Percentiles rank a stretch among this genome's conserved stretches.
phyloP scores from a whole-genome alignment of 192 early-diverging fungal species.

The Coemansia pectinata region DNA sequence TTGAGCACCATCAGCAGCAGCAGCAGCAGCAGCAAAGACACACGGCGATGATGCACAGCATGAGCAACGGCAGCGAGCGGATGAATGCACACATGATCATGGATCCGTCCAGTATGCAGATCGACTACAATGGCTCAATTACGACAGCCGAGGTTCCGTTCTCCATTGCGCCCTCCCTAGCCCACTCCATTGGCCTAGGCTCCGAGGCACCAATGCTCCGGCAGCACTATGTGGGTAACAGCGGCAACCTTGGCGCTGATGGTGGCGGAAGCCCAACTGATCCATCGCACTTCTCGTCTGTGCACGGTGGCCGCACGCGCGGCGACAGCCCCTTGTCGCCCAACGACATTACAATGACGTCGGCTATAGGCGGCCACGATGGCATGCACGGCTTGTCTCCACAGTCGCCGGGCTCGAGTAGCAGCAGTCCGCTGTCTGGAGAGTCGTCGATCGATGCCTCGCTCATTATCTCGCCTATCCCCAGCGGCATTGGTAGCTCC shows the following conservation, averaged over 20 bases:
- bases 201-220: conserved; percentile 12
- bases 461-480: conserved; percentile 22
- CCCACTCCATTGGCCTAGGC: conserved; percentile 11
- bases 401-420: background rate
- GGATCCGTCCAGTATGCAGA: conserved; percentile 49
- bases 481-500: conserved; percentile 10
- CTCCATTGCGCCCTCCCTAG: conserved; percentile 27
- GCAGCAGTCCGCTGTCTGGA: conserved; percentile 13
- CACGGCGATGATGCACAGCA: conserved; percentile 30
- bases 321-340: conserved; percentile 9
- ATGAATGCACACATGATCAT: conserved; percentile 33
- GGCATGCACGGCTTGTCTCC: background rate
- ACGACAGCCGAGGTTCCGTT: conserved; percentile 23
- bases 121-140: conserved; percentile 24
- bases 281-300: conserved; percentile 1
- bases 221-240: conserved; percentile 9
- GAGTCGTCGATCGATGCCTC: conserved; percentile 8
- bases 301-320: background rate
- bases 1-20: conserved; percentile 20
- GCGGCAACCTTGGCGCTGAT: conserved; percentile 11
- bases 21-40: conserved; percentile 35
- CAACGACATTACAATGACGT: conserved; percentile 16
- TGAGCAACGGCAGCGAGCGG: conserved; percentile 21
- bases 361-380: conserved; percentile 11
- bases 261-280: background rate